Evolutionary conservation across 1,284 basidiomycete species (phyloP).

Genomic region (Meripilus lineatus): DNA sequence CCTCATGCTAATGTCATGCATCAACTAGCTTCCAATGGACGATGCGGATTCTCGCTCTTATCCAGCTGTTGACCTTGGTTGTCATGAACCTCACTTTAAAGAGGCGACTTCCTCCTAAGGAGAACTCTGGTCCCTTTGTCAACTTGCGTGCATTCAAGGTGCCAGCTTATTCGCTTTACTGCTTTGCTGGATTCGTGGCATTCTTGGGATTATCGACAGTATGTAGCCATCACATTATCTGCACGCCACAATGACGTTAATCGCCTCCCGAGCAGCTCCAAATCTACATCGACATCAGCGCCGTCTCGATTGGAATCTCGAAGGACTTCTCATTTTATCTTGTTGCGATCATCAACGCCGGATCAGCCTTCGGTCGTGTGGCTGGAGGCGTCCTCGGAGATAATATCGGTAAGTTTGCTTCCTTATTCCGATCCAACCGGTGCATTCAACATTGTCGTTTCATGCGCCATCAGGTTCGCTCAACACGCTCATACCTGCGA

Average conservation of each 20-base stretch:
- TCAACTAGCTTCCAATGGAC: constrained; percentile 51
- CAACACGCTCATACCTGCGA: constrained; percentile 53
- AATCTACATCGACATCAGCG: constrained; percentile 24
- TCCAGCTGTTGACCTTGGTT: constrained; percentile 38
- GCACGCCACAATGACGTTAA: neutral
- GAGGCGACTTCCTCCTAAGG: constrained; percentile 46
- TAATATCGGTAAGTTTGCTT: constrained; percentile 25
- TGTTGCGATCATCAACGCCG: constrained; percentile 41
- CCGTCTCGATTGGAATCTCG: constrained; percentile 31
- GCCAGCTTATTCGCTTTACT: constrained; percentile 39
- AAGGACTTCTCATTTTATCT: constrained; percentile 39
- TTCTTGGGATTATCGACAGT: constrained; percentile 61
- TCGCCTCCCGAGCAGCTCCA: neutral
- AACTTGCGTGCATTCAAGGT: constrained; percentile 45
- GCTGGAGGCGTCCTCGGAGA: constrained; percentile 36
- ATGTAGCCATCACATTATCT: neutral
- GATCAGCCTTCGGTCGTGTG: constrained; percentile 39
- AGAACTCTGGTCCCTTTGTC: constrained; percentile 43
- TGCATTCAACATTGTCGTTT: neutral
- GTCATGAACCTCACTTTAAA: constrained; percentile 42
- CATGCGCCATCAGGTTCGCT: constrained; percentile 35
- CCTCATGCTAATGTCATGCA: too few relatives aligned
- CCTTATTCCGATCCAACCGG: neutral
- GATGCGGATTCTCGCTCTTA: constrained; percentile 54
- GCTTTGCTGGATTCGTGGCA: constrained; percentile 35